phyloP scores from a whole-genome alignment of 2,329 filamentous ascomycete species.

The Emydomyces testavorans region DNA sequence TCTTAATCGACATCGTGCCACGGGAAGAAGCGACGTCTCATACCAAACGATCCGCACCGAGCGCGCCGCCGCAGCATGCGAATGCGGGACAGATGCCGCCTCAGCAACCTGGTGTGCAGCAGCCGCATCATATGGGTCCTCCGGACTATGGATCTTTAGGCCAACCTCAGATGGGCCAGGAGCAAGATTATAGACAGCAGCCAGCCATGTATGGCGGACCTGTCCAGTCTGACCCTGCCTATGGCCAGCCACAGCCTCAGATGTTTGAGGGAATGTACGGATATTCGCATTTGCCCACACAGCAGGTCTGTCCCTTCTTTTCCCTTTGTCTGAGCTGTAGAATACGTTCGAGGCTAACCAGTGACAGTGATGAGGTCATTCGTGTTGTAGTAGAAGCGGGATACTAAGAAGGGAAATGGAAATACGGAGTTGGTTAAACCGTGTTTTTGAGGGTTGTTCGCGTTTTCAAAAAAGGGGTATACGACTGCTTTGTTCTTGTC shows the following conservation, averaged over 20 bases:
- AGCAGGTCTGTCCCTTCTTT: slow-evolving; percentile 52
- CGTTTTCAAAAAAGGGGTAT: slow-evolving; percentile 2
- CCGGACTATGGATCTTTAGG: slow-evolving; percentile 50
- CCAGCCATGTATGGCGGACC: slow-evolving; percentile 69
- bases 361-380: slow-evolving; percentile 1
- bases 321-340: background rate
- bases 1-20: slow-evolving; percentile 96
- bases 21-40: slow-evolving; percentile 83
- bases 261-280: slow-evolving; percentile 87
- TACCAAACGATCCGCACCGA: slow-evolving; percentile 56
- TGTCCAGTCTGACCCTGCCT: slow-evolving; percentile 62
- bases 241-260: slow-evolving; percentile 60
- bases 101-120: slow-evolving; percentile 37
- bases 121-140: slow-evolving; percentile 46
- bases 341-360: background rate
- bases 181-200: slow-evolving; percentile 69
- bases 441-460: background rate
- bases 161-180: slow-evolving; percentile 52
- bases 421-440: slow-evolving; percentile 4
- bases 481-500: background rate
- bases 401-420: background rate
- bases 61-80: slow-evolving; percentile 8
- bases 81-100: slow-evolving; percentile 29
- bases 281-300: slow-evolving; percentile 67
- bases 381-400: background rate